phyloP scores from a whole-genome alignment of 345 rosid species.

The Heritiera fomes region DNA sequence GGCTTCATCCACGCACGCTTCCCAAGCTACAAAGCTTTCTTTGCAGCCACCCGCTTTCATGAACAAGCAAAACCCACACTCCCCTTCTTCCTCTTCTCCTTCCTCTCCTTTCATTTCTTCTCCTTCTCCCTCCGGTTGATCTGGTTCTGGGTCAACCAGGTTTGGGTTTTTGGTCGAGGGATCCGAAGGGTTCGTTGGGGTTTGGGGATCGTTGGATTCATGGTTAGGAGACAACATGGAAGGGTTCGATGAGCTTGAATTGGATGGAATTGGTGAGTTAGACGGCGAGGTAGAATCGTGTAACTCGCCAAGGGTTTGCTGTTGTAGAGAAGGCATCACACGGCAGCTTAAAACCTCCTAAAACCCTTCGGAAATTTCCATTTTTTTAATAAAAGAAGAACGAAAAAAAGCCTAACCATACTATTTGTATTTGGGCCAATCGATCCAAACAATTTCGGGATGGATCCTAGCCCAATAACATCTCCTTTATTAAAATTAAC shows the following conservation, averaged over 20 bases:
- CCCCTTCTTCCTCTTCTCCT: conserved; percentile 61
- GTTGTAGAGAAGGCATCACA: not conserved
- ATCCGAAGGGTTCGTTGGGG: too few species aligned
- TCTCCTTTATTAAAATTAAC: too few species aligned
- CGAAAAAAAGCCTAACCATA: not conserved
- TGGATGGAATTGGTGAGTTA: not conserved
- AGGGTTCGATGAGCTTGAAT: too few species aligned
- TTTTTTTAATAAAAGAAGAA: too few species aligned
- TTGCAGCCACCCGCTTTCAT: conserved; percentile 94
- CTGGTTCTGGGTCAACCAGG: too few species aligned
- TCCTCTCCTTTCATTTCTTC: conserved; percentile 20
- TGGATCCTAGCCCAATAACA: not conserved
- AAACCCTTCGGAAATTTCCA: not conserved
- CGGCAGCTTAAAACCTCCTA: conserved; percentile 17
- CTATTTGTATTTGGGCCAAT: not conserved
- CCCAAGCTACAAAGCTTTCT: conserved; percentile 71
- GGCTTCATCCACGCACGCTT: conserved; percentile 68
- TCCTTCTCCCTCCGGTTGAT: conserved; percentile 17
- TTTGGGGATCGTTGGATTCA: too few species aligned
- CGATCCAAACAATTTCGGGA: not conserved
- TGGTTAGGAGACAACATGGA: too few species aligned
- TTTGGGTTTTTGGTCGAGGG: too few species aligned
- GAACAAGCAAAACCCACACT: conserved; percentile 83
- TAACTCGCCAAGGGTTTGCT: not conserved
- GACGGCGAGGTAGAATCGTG: not conserved